Evolutionary conservation across 2,329 filamentous ascomycete species (phyloP), one percentile per base, ranked within the genome.

Genomic region (Diaporthe sp.): DNA sequence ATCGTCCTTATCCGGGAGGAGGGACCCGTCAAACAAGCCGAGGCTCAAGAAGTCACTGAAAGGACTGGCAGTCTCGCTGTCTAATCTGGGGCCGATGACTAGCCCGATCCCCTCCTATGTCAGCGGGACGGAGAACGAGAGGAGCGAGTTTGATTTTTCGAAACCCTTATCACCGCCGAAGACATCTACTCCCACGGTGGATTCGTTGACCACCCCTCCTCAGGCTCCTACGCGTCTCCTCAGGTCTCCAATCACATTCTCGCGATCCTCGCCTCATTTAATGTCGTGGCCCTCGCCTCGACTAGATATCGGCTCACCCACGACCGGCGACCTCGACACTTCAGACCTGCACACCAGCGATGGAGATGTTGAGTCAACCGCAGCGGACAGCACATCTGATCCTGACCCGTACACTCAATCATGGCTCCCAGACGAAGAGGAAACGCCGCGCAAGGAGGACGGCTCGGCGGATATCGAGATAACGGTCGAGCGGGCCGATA

Each of bases 41-140:
- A 75, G 75, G 9, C 73, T 79, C 12, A 78, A 75, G 70, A 76
- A 77, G 59, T 72, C 76, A 25, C 73, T 76, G 3, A 80, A 77
- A 58, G 78, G 77, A 35, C 75, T 80, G 8, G 73, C 74, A 17
- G 75, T 79, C 53, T 76, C 76, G 5, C 66, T 73, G 27, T 68
- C 55, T 9, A 71, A 75, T 12, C 32, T 70, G 1, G 73, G 55
- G 12, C 76, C 76, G 9, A 59, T 71, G 55, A 74, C 77, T 9
- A 76, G 71, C 59, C 73, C 75, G 3, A 69, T 75, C 8, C 73
- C 73, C 10, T 47, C 53, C 6, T 42, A 37, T 12, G 55, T 63
- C 13, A 70, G 61, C 22, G 66, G 58, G 12, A 50, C 56, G 17
- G 53, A 68, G 19, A 39, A 69, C 25, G 59, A 69, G 27, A 25